phyloP scores from a whole-genome alignment of 768 basidiomycete genomes.

The Holtermannia corniformis region DNA sequence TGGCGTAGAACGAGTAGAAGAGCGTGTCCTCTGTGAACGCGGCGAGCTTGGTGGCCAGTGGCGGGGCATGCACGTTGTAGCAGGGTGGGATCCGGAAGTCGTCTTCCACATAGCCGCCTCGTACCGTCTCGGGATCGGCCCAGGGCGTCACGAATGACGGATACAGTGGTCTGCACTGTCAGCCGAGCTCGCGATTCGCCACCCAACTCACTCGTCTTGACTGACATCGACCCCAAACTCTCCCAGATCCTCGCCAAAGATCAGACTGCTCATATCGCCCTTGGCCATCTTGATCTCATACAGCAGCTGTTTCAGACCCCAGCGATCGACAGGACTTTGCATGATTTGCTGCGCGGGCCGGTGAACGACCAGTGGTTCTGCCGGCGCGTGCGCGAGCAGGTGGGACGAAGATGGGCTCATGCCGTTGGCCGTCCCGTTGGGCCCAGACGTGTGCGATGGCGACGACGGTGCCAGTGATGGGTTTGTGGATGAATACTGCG shows the following conservation, averaged over 20 bases:
- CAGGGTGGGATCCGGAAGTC: conserved; percentile 83
- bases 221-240: conserved; percentile 87
- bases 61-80: conserved; percentile 82
- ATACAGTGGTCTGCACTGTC: conserved; percentile 60
- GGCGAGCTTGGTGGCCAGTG: conserved; percentile 48
- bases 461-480: conserved; percentile 13
- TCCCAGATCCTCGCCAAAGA: conserved; percentile 82
- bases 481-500: conserved; percentile 18
- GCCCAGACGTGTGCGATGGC: conserved; percentile 7
- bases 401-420: conserved; percentile 18
- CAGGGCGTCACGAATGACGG: conserved; percentile 93
- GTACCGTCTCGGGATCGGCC: conserved; percentile 67
- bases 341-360: conserved; percentile 82
- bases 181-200: background rate
- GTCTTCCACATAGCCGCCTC: conserved; percentile 76
- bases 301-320: conserved; percentile 80
- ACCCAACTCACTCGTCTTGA: conserved; percentile 58
- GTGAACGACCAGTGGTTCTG: conserved; percentile 17
- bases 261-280: conserved; percentile 71
- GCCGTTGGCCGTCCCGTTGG: conserved; percentile 15
- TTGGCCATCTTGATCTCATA: conserved; percentile 63
- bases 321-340: conserved; percentile 84
- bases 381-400: conserved; percentile 8
- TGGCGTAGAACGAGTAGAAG: conserved; percentile 97
- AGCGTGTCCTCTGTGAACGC: conserved; percentile 87